Base-by-base conservation (phyloP, 306 rosid genomes). In the Prunus mongolica region DNA sequence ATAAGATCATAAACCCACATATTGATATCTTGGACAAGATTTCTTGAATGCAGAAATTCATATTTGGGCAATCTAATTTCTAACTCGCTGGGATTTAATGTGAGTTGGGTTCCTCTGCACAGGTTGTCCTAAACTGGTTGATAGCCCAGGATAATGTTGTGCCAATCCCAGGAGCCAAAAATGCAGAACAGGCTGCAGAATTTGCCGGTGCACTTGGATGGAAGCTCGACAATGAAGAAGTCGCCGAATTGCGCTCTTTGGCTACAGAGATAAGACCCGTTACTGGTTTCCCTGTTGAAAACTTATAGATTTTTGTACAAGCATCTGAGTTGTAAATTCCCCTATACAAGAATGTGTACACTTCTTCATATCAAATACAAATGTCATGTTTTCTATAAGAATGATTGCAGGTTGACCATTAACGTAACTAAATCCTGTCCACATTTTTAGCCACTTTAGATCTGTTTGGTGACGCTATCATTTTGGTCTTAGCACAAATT, bases 81-180 rank as follows among this genome's bases (percentile, higher is more conserved):
- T 41, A 44, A 12, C 10, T 45, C 70, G 54, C 25, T 65, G 47
- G 66, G 72, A 25, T 61, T 20, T 76, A 52, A 75, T 62, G 56
- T 52, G 30, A 69, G 7, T n/a, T 0, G 20, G 65, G 34, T 80
- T 78, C 68, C 78, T 71, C 20, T 32, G 27, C 28, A 63, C 80
- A 95, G 99, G 97, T 95, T 20, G 90, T 80, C 41, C 78, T 95
- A 64, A 95, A 90, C 82, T 95, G 99, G 99, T 74, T 92, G 57
- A 81, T 86, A 76, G 89, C 93, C 27, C 96, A 95, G 79, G 97
- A 86, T 51, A 95, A 95, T 45, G 92, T 95, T 12, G 90, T 95
- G 85, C 99, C 97, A 19, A 92, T 95, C 80, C 97, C 97, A 16
- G 97, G 97, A 80, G 97, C 97, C 47, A 95, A 95, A 88, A 90